These are phyloP conservation scores for Albizia julibrissin DNA, from an alignment of 306 rosid genomes.

Conservation along the genomic window DNA sequence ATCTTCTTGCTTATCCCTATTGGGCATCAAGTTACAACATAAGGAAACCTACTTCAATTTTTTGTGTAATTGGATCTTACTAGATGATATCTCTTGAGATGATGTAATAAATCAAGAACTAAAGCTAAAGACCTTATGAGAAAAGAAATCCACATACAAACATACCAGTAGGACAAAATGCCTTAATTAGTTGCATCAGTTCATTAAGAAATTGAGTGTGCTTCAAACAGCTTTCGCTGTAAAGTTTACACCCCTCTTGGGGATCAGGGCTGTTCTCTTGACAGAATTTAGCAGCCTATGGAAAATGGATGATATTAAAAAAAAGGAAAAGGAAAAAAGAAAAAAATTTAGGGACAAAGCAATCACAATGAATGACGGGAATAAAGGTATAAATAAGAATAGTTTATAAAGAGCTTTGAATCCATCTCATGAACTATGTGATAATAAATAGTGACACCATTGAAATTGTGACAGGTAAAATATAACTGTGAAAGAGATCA, in stretches of 20 bases:
- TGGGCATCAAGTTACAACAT: not conserved
- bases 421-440: not conserved
- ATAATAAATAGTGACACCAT: not conserved
- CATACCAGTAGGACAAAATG: slow-evolving; percentile 49
- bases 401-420: not conserved
- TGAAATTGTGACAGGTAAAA: not conserved
- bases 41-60: not conserved
- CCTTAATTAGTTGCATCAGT: slow-evolving; percentile 41
- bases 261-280: slow-evolving; percentile 42
- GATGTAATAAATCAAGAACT: not conserved
- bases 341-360: not conserved
- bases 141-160: slow-evolving; percentile 7
- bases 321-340: not conserved
- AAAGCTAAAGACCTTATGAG: no score
- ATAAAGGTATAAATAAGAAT: not conserved
- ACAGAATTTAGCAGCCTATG: slow-evolving; percentile 56
- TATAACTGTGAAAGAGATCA: not conserved
- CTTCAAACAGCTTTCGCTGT: slow-evolving; percentile 35
- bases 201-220: slow-evolving; percentile 55
- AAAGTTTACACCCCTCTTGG: slow-evolving; percentile 46
- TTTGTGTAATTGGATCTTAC: not conserved
- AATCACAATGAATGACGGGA: not conserved
- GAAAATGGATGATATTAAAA: not conserved
- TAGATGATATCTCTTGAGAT: not conserved
- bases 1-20: not conserved